Evolutionary conservation across 495 filamentous ascomycete genomes (phyloP).

Genomic region (Penicillium parvum): DNA sequence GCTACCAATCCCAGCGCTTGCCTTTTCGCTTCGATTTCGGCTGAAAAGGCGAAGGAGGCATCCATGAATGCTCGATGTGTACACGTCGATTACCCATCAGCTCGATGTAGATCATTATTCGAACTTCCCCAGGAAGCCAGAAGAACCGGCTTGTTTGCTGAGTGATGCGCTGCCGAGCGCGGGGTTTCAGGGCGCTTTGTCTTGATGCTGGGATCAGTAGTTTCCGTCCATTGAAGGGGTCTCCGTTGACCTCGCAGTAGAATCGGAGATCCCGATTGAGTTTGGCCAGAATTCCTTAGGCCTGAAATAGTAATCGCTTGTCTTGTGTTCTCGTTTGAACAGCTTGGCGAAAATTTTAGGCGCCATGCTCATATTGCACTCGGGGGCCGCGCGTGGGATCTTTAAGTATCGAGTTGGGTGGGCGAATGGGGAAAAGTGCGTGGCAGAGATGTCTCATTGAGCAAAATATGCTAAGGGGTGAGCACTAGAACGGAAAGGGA

Average conservation of each 20-base stretch:
- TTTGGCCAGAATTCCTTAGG: neutral
- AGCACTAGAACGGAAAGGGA: no score
- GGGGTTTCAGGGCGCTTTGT: neutral
- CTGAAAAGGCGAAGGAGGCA: conserved; percentile 3
- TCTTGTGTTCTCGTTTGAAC: neutral
- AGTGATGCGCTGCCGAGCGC: neutral
- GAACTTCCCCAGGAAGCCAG: conserved; percentile 7
- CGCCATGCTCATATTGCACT: no score
- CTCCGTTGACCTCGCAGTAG: conserved; percentile 13
- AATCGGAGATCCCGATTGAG: conserved; percentile 14
- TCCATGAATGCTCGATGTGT: conserved; percentile 13
- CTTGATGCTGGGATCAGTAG: conserved; percentile 9
- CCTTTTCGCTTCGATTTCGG: conserved; percentile 5
- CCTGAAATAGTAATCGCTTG: neutral
- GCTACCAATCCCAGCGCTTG: conserved; percentile 15
- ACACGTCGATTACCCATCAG: conserved; percentile 15
- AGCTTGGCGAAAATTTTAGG: conserved; percentile 3
- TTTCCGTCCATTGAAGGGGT: conserved; percentile 17
- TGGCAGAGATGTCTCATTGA: no score
- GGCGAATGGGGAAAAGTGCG: no score
- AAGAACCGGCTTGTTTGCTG: conserved; percentile 8
- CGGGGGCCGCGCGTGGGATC: no score
- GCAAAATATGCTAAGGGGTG: no score
- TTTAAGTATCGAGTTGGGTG: no score
- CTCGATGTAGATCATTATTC: conserved; percentile 14